Evolutionary conservation across 2,329 filamentous ascomycete species (phyloP), one percentile per base, ranked within the genome.

Genomic region (Apiospora phragmitis): DNA sequence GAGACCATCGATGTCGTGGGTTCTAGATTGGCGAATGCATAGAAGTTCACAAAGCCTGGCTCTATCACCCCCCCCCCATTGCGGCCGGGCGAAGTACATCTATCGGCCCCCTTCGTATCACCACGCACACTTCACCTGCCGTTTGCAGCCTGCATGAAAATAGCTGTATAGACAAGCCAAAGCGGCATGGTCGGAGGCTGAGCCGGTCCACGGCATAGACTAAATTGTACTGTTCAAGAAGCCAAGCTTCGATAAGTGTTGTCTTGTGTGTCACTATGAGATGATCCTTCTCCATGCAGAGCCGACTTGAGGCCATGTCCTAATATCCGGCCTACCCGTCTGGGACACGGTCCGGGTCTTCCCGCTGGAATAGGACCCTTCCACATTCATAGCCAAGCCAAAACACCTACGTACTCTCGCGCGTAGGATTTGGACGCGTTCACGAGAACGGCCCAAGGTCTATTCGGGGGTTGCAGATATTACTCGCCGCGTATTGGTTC

Each of bases 401-500:
- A 26, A 67, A 42, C 65, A 67, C 38, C n/a, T 67, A 67, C 38
- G 65, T 38, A 38, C 16, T 38, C 55, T 62, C 32, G n/a, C 55
- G 32, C 68, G 55, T 69, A 69, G 29, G 41, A 47, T 38, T 32
- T 38, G 24, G n/a, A 69, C 55, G 51, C 49, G 55, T 62, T 62
- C 55, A 38, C 32, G 32, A 62, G 32, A 62, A 62, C 55, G 55
- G 32, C 55, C 55, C 65, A 42, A 32, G 65, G 65, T n/a, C 65
- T 32, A 29, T 18, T 67, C 65, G 65, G 42, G 38, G 65, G 65
- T 21, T 29, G 65, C 65, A 67, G 65, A 67, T 49, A 72, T 72
- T 73, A 71, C 71, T 71, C 67, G 73, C 68, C 73, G 76, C 72
- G 77, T 75, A 78, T 76, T 77, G 76, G 77, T 73, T 77, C 75